Base-by-base conservation (phyloP, 1,284 basidiomycete genomes). In the Phellopilus nigrolimitatus region DNA sequence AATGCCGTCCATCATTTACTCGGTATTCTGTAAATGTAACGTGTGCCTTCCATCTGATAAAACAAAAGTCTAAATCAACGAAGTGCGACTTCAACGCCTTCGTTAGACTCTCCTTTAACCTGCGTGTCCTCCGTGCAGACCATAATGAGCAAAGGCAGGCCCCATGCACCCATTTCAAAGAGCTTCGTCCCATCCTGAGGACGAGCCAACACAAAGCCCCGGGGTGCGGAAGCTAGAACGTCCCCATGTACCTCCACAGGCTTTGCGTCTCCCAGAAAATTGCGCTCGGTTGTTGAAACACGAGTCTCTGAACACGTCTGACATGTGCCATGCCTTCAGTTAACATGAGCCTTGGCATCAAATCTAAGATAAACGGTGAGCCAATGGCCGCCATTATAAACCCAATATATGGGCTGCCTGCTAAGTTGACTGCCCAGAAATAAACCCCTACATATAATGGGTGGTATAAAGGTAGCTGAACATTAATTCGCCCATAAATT, bases 401-500 rank as follows among this genome's bases (percentile, higher is more conserved):
- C 12, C 59, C 62, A 56, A 71, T 64, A 51, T 63, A 63, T 3
- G 68, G 67, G 40, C 67, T 56, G 17, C 62, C 62, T 34, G 60
- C 64, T 52, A 67, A 55, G 57, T 68, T 70, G 50, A 73, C 62
- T 37, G 69, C 56, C 34, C 71, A 2, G 65, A 59, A 34, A 72
- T 61, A 47, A 63, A 66, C 47, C 64, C 61, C 3, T 65, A 56
- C 9, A 66, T 65, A 54, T 66, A 66, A 43, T 64, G 61, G 22
- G 62, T 59, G 28, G 72, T 22, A 66, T 61, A 25, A 66, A 62
- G 1, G 63, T 62, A 12, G 59, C 70, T 71, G 50, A 27, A 15
- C 24, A 19, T 19, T 10, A 8, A 24, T 10, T 37, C n/a, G n/a
- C n/a, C n/a, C n/a, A n/a, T n/a, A n/a, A n/a, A n/a, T n/a, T n/a